phyloP scores from a whole-genome alignment of 345 rosid genomes.

The Corchorus olitorius region DNA sequence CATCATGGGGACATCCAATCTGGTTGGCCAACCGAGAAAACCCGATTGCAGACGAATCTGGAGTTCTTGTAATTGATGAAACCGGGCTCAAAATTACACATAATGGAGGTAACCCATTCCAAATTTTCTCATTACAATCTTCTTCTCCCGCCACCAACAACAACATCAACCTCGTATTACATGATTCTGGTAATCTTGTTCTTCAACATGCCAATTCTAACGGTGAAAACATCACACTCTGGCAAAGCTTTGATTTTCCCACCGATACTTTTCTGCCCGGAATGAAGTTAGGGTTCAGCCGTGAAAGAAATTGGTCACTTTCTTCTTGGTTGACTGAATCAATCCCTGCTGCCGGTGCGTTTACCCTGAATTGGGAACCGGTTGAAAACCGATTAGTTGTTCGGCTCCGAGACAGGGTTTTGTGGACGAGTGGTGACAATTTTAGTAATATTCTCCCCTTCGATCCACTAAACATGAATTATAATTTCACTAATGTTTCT shows the following conservation, averaged over 20 bases:
- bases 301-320: neutral
- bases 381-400: neutral
- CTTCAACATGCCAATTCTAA: neutral
- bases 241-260: neutral
- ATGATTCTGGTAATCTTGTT: slow-evolving; percentile 1
- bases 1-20: neutral
- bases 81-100: slow-evolving; percentile 4
- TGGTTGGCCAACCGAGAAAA: slow-evolving; percentile 8
- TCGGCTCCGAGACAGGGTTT: neutral
- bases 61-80: neutral
- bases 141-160: neutral
- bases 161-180: neutral
- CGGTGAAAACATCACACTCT: neutral
- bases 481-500: neutral
- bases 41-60: neutral
- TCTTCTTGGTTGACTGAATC: neutral
- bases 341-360: neutral
- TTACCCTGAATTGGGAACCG: slow-evolving; percentile 6
- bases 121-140: neutral
- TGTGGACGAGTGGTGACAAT: neutral
- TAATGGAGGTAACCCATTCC: neutral
- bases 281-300: slow-evolving; percentile 8
- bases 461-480: neutral
- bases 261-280: neutral
- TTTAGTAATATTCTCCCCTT: neutral